Percentiles rank a stretch among this genome's conserved stretches.
These are phyloP conservation scores for Haplographium delicatum DNA, from an alignment of 495 filamentous ascomycete genomes.

Conservation along the genomic window DNA sequence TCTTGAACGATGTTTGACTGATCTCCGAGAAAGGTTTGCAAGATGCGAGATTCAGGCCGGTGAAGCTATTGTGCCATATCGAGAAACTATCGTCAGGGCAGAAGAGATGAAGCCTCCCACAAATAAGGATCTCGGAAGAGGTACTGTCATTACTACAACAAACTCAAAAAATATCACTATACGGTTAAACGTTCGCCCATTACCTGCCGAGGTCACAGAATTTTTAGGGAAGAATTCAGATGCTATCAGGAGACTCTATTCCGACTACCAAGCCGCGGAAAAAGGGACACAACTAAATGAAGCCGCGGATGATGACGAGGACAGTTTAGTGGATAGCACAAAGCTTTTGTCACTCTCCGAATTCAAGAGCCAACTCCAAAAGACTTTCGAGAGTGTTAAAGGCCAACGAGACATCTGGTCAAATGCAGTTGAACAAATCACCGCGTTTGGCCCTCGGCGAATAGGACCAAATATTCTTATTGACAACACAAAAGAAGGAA, in stretches of 20 bases:
- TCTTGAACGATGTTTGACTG: slow-evolving; percentile 88
- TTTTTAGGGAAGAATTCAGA: slow-evolving; percentile 76
- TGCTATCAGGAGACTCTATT: slow-evolving; percentile 74
- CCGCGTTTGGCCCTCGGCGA: slow-evolving; percentile 81
- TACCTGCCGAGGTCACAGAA: slow-evolving; percentile 74
- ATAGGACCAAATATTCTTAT: slow-evolving; percentile 87
- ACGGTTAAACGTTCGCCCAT: slow-evolving; percentile 69
- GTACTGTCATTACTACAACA: slow-evolving; percentile 67
- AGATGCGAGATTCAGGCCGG: slow-evolving; percentile 93
- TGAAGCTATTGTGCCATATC: slow-evolving; percentile 90
- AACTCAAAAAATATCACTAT: slow-evolving; percentile 81
- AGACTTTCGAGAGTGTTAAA: slow-evolving; percentile 57
- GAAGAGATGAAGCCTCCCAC: slow-evolving; percentile 87
- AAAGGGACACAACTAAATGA: slow-evolving; percentile 30
- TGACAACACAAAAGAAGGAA: slow-evolving; percentile 68
- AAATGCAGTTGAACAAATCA: slow-evolving; percentile 71
- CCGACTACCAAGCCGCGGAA: slow-evolving; percentile 50
- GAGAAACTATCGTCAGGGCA: slow-evolving; percentile 82
- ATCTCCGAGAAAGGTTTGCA: slow-evolving; percentile 89
- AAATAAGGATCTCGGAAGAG: slow-evolving; percentile 83
- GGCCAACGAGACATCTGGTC: slow-evolving; percentile 71
- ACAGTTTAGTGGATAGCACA: slow-evolving; percentile 44
- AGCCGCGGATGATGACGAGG: slow-evolving; percentile 34
- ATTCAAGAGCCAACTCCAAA: slow-evolving; percentile 65
- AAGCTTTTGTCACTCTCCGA: slow-evolving; percentile 62